Evolutionary conservation across 2,329 filamentous ascomycete species (phyloP), one percentile per base, ranked within the genome.

Genomic region (Pezicula carpinea): DNA sequence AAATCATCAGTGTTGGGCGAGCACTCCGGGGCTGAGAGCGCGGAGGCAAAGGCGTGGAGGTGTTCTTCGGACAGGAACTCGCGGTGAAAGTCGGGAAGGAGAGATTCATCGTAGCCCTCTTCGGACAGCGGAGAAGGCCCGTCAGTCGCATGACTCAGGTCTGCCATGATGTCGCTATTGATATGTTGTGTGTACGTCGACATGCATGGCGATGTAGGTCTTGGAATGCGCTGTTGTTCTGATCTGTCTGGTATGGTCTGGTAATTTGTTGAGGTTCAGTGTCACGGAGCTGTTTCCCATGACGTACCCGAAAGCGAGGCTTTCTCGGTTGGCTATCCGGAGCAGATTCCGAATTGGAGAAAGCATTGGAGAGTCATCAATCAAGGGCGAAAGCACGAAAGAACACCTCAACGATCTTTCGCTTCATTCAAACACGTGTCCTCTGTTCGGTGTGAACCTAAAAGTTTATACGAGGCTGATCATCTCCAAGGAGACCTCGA

Each of bases 11-110:
- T 74, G 11, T 77, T 82, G 31, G 86, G 82, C 34, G 84, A 76
- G 1, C 80, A 80, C 52, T 95, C 89, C 0, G 91, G 89, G 1
- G 87, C 88, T n/a, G 82, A 79, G 7, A 96, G 77, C 6, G 92
- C 92, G 49, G 79, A 80, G 51, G 86, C 83, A 65, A 97, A 97
- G 46, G 86, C 83, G 32, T 79, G 74, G 26, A 96, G 73, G 61
- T 95, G 85, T 49, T 80, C 80, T 34, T 83, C 73, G 38, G 78
- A 69, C 57, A 95, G 74, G 64, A 96, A 96, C 47, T 93, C 82
- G 59, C 77, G 76, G 64, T 91, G 79, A 66, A 76, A 81, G 66
- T 96, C 90, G n/a, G 90, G 91, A 17, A 96, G 76, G 32, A 70
- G 72, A 14, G 75, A 75, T 51, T 77, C 73, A 65, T 93, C 85